Base-by-base conservation (phyloP, 495 filamentous ascomycete genomes). In the Hamigera avellanea region DNA sequence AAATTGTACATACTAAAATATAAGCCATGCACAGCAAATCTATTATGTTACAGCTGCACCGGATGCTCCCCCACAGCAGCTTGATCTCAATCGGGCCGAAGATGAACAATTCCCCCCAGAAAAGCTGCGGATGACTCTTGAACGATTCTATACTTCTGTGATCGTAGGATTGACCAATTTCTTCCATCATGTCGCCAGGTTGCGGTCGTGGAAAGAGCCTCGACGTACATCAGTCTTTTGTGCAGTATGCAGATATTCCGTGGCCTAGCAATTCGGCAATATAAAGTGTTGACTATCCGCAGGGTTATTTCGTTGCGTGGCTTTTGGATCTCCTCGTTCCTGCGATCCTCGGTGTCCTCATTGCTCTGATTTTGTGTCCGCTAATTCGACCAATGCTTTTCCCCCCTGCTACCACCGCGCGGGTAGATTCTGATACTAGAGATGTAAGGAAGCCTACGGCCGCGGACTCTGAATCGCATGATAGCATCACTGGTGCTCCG, bases 71-170 rank as follows among this genome's bases (percentile, higher is more conserved):
- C 35, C 64, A 19, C 72, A 71, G 8, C 72, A 76, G 16, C 56
- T 94, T n/a, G 86, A 94, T 57, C 62, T 93, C 12, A 83, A 84
- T 33, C 80, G 84, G 36, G 76, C 83, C 1, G 79, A 83, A 19
- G 80, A 89, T 23, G 86, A 93, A 36, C 80, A 88, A 41, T 93
- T 91, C 54, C 80, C 81, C 0, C 84, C 86, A 0, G 85, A 93
- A 48, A 93, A 93, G 55, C 63, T 93, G 32, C 69, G 86, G 15
- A 73, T 72, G 10, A 86, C 78, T 31, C 43, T 93, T n/a, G 86
- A 93, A 52, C 67, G 86, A 2, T 71, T 93, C 25, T 93, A 95
- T 52, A 85, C 81, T 63, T 84, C 81, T 0, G 75, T 93, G 0
- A 62, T 84, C 1, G 70, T 91, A 16, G 72, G 75, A 6, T 15